Percentiles rank a stretch among this genome's conserved stretches.
These are phyloP conservation scores for Lanzia echinophila DNA, from an alignment of 2,329 filamentous ascomycete species.

Conservation along the genomic window DNA sequence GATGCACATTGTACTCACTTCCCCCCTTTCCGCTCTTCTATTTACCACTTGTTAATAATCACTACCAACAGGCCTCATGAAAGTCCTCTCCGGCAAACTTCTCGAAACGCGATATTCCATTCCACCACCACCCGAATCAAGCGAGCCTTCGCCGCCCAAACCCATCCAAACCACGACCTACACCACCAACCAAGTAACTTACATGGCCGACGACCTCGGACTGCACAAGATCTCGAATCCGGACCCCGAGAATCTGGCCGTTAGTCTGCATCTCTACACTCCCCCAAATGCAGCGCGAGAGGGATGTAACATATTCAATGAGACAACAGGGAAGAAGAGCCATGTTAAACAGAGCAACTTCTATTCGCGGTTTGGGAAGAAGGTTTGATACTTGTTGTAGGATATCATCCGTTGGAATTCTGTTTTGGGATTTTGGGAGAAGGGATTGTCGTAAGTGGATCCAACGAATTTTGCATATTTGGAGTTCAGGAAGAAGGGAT, in stretches of 20 bases:
- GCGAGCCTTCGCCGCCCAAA: constrained; percentile 45
- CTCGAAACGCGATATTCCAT: constrained; percentile 56
- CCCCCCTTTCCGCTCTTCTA: background rate
- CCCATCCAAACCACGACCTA: constrained; percentile 63
- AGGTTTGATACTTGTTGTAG: background rate
- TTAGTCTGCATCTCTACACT: constrained; percentile 83
- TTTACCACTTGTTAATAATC: background rate
- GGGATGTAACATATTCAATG: constrained; percentile 77
- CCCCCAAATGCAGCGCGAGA: constrained; percentile 80
- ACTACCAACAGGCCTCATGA: constrained; percentile 56
- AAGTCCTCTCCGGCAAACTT: constrained; percentile 66
- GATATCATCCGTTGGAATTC: background rate
- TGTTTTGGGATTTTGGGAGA: background rate
- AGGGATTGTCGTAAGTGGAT: no score
- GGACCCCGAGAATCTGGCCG: constrained; percentile 63
- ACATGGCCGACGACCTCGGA: constrained; percentile 87
- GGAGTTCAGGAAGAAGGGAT: background rate
- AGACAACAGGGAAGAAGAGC: constrained; percentile 64
- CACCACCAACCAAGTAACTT: constrained; percentile 67
- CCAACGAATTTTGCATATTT: background rate
- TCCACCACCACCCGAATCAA: constrained; percentile 46
- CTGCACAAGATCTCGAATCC: constrained; percentile 78
- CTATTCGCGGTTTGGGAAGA: constrained; percentile 55
- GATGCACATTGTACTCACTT: constrained; percentile 64
- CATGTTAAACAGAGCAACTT: constrained; percentile 66